phyloP scores from a whole-genome alignment of 352 stramenopile genomes.

The Lagenidium sp. region DNA sequence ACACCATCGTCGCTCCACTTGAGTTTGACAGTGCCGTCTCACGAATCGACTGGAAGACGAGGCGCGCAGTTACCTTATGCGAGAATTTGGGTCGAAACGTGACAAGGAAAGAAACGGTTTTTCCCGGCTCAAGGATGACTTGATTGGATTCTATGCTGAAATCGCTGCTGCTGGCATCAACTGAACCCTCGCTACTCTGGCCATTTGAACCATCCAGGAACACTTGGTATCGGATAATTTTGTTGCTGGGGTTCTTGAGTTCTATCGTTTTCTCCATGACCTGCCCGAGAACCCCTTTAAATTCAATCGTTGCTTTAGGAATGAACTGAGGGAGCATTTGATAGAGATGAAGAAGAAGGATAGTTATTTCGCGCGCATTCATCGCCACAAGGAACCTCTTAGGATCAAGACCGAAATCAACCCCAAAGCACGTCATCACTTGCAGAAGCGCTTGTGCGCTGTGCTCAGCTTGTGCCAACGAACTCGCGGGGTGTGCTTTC shows the following conservation, averaged over 20 bases:
- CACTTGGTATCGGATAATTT: slow-evolving; percentile 82
- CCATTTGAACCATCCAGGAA: slow-evolving; percentile 55
- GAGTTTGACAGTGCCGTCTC: slow-evolving; percentile 18
- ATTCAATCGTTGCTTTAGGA: slow-evolving; percentile 91
- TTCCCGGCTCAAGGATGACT: slow-evolving; percentile 70
- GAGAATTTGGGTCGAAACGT: slow-evolving; percentile 82
- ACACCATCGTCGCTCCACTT: slow-evolving; percentile 81
- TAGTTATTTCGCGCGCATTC: slow-evolving; percentile 61
- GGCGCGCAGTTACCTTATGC: slow-evolving; percentile 65
- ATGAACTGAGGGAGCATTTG: slow-evolving; percentile 88
- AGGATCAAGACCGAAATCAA: slow-evolving; percentile 70
- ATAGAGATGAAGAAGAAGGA: slow-evolving; percentile 88
- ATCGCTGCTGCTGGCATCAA: slow-evolving; percentile 16
- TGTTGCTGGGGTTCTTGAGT: slow-evolving; percentile 85
- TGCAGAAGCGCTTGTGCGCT: slow-evolving; percentile 51
- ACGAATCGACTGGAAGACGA: slow-evolving; percentile 82
- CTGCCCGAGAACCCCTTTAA: slow-evolving; percentile 79
- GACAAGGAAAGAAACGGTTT: slow-evolving; percentile 69
- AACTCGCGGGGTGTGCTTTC: neutral
- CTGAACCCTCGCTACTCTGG: neutral
- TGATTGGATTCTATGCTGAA: slow-evolving; percentile 69
- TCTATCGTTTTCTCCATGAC: slow-evolving; percentile 91
- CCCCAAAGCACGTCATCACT: slow-evolving; percentile 48
- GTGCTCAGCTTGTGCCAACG: slow-evolving; percentile 33
- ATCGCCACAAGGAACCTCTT: slow-evolving; percentile 41